phyloP scores from a whole-genome alignment of 1,284 basidiomycete species.

The Flammula alnicola region DNA sequence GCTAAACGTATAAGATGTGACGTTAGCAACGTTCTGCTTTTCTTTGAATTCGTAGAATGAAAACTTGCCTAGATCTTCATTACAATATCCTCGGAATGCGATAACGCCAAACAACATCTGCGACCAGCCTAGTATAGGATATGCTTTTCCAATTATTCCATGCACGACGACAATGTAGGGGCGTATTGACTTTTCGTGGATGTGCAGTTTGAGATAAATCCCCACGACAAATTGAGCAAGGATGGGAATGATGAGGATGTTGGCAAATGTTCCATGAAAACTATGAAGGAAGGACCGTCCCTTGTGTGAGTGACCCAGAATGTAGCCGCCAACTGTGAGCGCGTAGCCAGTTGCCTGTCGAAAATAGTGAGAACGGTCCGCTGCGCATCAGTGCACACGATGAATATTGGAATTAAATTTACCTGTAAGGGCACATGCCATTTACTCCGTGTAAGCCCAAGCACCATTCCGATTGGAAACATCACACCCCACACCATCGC shows the following conservation, averaged over 20 bases:
- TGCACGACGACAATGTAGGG: constrained; percentile 79
- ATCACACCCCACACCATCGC: constrained; percentile 79
- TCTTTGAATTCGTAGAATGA: background rate
- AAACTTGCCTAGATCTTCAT: constrained; percentile 59
- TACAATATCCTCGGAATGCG: constrained; percentile 71
- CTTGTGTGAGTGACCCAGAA: constrained; percentile 82
- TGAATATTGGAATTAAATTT: constrained; percentile 22
- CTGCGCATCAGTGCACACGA: too few relatives aligned
- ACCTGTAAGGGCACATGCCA: constrained; percentile 91
- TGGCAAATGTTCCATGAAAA: constrained; percentile 74
- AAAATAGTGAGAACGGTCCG: constrained; percentile 16
- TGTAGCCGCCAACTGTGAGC: constrained; percentile 72
- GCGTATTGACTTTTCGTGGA: constrained; percentile 79
- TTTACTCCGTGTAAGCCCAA: constrained; percentile 77
- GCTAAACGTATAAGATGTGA: constrained; percentile 32
- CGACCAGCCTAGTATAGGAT: constrained; percentile 88
- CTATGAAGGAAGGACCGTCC: constrained; percentile 76
- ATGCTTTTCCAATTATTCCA: constrained; percentile 83
- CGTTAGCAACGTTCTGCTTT: background rate
- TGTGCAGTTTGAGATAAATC: constrained; percentile 92
- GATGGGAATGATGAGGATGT: constrained; percentile 71
- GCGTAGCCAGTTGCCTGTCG: constrained; percentile 67
- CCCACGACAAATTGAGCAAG: constrained; percentile 74
- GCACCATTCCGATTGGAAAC: constrained; percentile 88
- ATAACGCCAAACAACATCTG: constrained; percentile 82